These are phyloP conservation scores for Neonectria sp. DNA, from an alignment of 2,329 filamentous ascomycete species.

Conservation along the genomic window DNA sequence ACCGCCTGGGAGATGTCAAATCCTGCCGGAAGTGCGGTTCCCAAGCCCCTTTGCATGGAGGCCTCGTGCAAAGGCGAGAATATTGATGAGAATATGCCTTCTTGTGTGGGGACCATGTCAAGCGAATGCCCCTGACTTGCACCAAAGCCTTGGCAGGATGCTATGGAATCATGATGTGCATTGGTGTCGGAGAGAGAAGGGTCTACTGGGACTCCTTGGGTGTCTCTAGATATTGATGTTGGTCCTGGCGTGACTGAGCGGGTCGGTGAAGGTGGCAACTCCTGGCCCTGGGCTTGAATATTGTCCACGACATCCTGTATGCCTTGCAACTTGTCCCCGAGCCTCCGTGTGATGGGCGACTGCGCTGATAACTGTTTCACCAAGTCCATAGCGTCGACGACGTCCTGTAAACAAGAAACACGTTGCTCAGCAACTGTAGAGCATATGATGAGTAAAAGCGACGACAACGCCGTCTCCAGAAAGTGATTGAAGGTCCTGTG, in stretches of 20 bases:
- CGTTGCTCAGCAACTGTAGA: constrained; percentile 32
- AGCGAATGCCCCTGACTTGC: not conserved
- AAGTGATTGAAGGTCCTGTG: constrained; percentile 56
- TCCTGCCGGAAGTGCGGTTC: not conserved
- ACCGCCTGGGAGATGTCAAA: constrained; percentile 14
- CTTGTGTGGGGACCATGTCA: not conserved
- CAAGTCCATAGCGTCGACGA: constrained; percentile 45
- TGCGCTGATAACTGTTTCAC: constrained; percentile 41
- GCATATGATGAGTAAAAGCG: constrained; percentile 46
- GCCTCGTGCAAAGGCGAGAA: not conserved
- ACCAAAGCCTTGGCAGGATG: not conserved
- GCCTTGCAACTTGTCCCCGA: constrained; percentile 45
- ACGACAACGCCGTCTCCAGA: constrained; percentile 50
- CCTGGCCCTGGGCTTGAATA: constrained; percentile 20
- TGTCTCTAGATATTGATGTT: not conserved
- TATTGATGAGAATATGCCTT: not conserved
- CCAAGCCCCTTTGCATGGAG: not conserved
- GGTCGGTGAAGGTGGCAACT: not conserved
- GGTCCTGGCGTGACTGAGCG: too few species aligned
- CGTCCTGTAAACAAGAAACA: constrained; percentile 38
- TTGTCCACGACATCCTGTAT: constrained; percentile 43
- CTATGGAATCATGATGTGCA: not conserved
- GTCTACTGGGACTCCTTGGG: not conserved
- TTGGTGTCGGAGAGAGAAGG: not conserved
- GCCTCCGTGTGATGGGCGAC: constrained; percentile 43